Evolutionary conservation across 495 filamentous ascomycete genomes (phyloP).

Genomic region (Penicillium simplicissimum): DNA sequence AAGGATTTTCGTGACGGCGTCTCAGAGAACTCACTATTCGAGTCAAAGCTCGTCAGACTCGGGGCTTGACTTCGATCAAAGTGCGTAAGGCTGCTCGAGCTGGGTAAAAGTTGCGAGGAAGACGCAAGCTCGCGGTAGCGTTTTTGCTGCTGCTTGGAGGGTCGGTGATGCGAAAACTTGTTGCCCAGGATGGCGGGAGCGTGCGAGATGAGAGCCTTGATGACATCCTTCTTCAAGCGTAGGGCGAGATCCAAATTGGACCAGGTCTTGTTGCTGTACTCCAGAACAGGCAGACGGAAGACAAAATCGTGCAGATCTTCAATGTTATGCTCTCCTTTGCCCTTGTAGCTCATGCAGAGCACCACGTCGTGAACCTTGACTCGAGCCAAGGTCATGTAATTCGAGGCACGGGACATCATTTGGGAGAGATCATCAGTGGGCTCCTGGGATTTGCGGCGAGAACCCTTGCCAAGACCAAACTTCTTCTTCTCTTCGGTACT

Average conservation of each 20-base stretch:
- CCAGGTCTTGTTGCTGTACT: slow-evolving; percentile 99
- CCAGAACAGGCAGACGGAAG: slow-evolving; percentile 89
- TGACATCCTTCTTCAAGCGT: slow-evolving; percentile 89
- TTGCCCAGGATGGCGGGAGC: slow-evolving; percentile 96
- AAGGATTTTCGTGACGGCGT: slow-evolving; percentile 41
- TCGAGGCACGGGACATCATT: slow-evolving; percentile 94
- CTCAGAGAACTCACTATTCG: slow-evolving; percentile 41
- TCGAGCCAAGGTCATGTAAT: slow-evolving; percentile 95
- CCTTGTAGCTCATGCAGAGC: slow-evolving; percentile 94
- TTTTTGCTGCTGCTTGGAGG: slow-evolving; percentile 72
- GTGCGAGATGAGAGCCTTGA: slow-evolving; percentile 90
- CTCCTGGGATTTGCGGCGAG: slow-evolving; percentile 52
- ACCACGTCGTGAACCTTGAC: slow-evolving; percentile 94
- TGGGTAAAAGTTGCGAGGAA: slow-evolving; percentile 48
- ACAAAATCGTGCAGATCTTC: slow-evolving; percentile 97
- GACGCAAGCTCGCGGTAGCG: slow-evolving; percentile 77
- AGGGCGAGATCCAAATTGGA: slow-evolving; percentile 94
- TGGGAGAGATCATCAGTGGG: slow-evolving; percentile 91
- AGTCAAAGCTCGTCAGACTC: slow-evolving; percentile 41
- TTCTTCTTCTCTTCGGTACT: slow-evolving; percentile 58
- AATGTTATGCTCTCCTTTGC: slow-evolving; percentile 89
- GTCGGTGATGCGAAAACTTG: slow-evolving; percentile 87
- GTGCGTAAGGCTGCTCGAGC: slow-evolving; percentile 49
- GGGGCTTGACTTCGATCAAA: slow-evolving; percentile 29
- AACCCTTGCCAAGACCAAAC: slow-evolving; percentile 52